phyloP scores from a whole-genome alignment of 345 rosid genomes.

The Aethionema arabicum region DNA sequence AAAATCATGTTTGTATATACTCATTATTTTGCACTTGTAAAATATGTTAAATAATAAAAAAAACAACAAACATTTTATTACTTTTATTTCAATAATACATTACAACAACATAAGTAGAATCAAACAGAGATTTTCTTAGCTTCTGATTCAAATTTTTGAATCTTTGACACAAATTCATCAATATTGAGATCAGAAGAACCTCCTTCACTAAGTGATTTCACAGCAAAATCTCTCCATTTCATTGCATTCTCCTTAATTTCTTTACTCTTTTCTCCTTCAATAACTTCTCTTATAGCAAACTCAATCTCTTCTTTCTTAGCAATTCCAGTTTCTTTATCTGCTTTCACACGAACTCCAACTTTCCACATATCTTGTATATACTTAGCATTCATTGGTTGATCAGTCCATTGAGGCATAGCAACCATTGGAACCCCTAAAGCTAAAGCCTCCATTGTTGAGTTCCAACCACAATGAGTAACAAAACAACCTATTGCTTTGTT shows the following conservation, averaged over 20 bases:
- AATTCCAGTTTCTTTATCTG: slow-evolving; percentile 44
- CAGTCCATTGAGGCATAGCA: slow-evolving; percentile 60
- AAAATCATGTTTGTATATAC: too few relatives aligned
- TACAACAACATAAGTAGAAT: too few relatives aligned
- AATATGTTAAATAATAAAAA: too few relatives aligned
- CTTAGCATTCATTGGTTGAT: slow-evolving; percentile 57
- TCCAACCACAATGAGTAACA: slow-evolving; percentile 70
- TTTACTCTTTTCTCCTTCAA: slow-evolving; percentile 46
- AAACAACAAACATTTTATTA: too few relatives aligned
- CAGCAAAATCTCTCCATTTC: slow-evolving; percentile 55
- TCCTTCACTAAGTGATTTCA: slow-evolving; percentile 45
- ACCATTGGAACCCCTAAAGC: slow-evolving; percentile 54
- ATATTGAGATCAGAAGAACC: slow-evolving; percentile 47
- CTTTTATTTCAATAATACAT: too few relatives aligned
- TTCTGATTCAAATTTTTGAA: too few relatives aligned
- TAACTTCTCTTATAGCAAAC: slow-evolving; percentile 48
- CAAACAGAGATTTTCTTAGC: too few relatives aligned
- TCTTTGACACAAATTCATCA: too few relatives aligned
- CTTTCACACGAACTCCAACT: slow-evolving; percentile 56
- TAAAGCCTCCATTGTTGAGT: slow-evolving; percentile 54
- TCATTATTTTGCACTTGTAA: too few relatives aligned
- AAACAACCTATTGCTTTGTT: slow-evolving; percentile 54
- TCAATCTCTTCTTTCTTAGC: slow-evolving; percentile 53
- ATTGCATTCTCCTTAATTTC: slow-evolving; percentile 42
- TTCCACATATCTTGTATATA: slow-evolving; percentile 58